Conservation (phyloP, 2,329 filamentous ascomycete species). For the Aspergillus versicolor region DNA sequence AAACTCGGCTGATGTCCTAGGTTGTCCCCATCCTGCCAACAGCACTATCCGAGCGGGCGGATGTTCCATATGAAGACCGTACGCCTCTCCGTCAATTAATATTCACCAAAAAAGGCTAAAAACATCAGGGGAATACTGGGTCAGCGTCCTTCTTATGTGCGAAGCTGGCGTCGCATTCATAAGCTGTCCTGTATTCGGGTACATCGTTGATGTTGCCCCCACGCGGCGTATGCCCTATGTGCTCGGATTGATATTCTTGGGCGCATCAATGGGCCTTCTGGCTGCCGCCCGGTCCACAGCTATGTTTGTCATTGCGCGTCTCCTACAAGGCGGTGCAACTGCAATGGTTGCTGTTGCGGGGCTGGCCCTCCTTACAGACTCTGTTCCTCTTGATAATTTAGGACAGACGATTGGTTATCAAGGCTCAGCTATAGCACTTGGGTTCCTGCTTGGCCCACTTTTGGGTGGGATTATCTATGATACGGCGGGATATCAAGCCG, state of each 20-base stretch:
- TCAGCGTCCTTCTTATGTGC: constrained; percentile 30
- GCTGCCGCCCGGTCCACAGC: constrained; percentile 51
- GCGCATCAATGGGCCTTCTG: constrained; percentile 56
- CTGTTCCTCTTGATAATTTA: constrained; percentile 56
- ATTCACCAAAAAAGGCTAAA: background rate
- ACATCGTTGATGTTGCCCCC: constrained; percentile 26
- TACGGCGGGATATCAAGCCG: constrained; percentile 57
- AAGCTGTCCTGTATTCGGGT: constrained; percentile 30
- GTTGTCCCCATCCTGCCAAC: constrained; percentile 33
- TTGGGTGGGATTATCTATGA: constrained; percentile 62
- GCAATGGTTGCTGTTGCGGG: constrained; percentile 62
- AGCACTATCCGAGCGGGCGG: constrained; percentile 25
- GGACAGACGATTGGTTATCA: constrained; percentile 62
- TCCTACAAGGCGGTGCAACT: constrained; percentile 58
- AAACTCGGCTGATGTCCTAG: constrained; percentile 12
- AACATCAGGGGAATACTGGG: constrained; percentile 27
- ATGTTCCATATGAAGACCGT: constrained; percentile 26
- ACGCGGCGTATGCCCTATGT: constrained; percentile 60
- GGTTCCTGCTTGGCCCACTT: constrained; percentile 57
- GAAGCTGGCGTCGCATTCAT: constrained; percentile 28
- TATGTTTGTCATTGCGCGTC: constrained; percentile 52
- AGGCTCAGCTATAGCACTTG: constrained; percentile 57
- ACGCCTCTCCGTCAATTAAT: constrained; percentile 4
- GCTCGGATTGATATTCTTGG: constrained; percentile 52
- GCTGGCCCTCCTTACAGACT: constrained; percentile 59